A percentile compares a stretch with the other conserved stretches of the same genome.
Evolutionary conservation across 2,329 filamentous ascomycete genomes (phyloP).

Genomic region (Aspergillus brunneoviolaceus): DNA sequence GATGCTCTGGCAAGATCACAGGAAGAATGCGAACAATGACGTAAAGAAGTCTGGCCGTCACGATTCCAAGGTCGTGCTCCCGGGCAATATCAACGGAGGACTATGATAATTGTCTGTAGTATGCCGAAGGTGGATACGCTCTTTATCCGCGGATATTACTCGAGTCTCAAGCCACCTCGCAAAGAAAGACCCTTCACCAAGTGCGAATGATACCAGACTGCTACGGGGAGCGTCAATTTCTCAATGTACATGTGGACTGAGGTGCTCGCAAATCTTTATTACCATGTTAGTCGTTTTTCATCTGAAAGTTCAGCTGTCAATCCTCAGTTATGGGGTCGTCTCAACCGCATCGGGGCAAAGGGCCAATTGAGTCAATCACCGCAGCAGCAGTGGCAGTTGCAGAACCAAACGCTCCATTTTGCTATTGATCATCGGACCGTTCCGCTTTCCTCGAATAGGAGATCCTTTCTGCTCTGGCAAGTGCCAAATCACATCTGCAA

Average conservation of each 20-base stretch:
- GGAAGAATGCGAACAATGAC: neutral
- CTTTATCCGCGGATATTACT: neutral
- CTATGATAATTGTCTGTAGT: neutral
- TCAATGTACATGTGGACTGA: neutral
- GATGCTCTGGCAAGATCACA: neutral
- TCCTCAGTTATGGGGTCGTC: neutral
- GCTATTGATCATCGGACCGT: neutral
- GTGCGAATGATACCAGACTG: too few relatives aligned
- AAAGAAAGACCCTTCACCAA: too few relatives aligned
- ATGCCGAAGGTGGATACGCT: neutral
- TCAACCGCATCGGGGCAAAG: too few relatives aligned
- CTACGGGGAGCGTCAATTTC: neutral
- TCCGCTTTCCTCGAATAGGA: neutral
- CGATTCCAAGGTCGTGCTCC: neutral
- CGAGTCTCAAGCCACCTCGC: too few relatives aligned
- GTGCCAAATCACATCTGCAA: neutral
- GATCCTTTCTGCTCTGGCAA: neutral
- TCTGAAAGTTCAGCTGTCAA: neutral
- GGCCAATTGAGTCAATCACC: neutral
- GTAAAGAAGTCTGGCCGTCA: neutral
- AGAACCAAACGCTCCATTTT: neutral
- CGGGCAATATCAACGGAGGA: neutral
- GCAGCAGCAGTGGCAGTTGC: neutral
- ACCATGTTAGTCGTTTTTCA: neutral
- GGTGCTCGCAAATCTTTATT: neutral